Evolutionary conservation across 2,329 filamentous ascomycete genomes (phyloP).

Genomic region (Calycina herbarum): DNA sequence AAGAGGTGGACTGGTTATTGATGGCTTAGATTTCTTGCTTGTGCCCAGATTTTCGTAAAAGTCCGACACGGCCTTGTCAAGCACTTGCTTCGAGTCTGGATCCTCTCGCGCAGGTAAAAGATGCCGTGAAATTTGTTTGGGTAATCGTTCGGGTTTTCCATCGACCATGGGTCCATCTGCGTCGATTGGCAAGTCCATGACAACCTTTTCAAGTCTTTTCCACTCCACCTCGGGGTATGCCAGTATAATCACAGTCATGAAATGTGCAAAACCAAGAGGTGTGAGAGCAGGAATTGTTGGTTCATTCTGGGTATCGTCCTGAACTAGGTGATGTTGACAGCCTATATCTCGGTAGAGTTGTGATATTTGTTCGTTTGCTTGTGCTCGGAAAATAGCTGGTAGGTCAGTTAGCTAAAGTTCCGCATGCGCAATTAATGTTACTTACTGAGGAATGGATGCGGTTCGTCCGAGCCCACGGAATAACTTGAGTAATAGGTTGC

Average conservation of each 20-base stretch:
- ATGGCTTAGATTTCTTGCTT: slow-evolving; percentile 43
- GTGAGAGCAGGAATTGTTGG: slow-evolving; percentile 66
- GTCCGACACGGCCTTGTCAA: slow-evolving; percentile 60
- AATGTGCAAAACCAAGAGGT: slow-evolving; percentile 65
- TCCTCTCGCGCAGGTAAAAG: slow-evolving; percentile 66
- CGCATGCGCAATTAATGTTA: slow-evolving; percentile 9
- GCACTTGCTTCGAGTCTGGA: slow-evolving; percentile 54
- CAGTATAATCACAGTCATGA: slow-evolving; percentile 71
- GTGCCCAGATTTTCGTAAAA: slow-evolving; percentile 45
- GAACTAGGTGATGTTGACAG: slow-evolving; percentile 65
- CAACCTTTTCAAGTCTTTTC: slow-evolving; percentile 65
- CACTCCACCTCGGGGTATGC: slow-evolving; percentile 77
- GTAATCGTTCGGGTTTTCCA: slow-evolving; percentile 70
- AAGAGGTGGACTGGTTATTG: slow-evolving; percentile 30
- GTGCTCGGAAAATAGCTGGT: slow-evolving; percentile 31
- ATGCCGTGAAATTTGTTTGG: slow-evolving; percentile 73
- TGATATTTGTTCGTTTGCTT: slow-evolving; percentile 50
- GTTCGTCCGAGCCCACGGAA: slow-evolving; percentile 58
- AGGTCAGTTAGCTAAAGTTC: slow-evolving; percentile 15
- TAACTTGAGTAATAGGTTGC: slow-evolving; percentile 70
- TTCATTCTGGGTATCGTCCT: slow-evolving; percentile 49
- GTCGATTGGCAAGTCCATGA: slow-evolving; percentile 68
- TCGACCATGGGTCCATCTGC: slow-evolving; percentile 55
- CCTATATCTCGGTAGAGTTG: slow-evolving; percentile 56
- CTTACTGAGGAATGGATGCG: slow-evolving; percentile 68